Conservation (phyloP, 306 rosid genomes). For the Potentilla sterilis region DNA sequence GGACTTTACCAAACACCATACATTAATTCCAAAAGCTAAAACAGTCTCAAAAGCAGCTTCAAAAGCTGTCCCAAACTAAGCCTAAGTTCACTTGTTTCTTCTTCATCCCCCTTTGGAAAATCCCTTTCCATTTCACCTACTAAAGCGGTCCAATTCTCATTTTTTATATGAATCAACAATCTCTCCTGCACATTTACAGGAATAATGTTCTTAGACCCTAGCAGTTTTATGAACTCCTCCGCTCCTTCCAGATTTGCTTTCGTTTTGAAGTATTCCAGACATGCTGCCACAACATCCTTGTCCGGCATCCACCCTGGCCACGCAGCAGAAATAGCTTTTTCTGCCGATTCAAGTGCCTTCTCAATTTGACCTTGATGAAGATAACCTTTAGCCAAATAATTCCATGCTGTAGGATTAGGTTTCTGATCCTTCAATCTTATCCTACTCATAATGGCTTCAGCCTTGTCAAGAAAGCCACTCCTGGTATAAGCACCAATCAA, state of each 20-base stretch:
- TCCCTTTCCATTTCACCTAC: conserved; percentile 8
- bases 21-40: too few species aligned
- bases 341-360: conserved; percentile 19
- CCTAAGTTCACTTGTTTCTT: conserved; percentile 17
- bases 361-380: neutral
- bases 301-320: conserved; percentile 11
- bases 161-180: conserved; percentile 19
- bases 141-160: conserved; percentile 5
- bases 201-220: conserved; percentile 6
- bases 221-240: conserved; percentile 15
- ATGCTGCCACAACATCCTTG: conserved; percentile 10
- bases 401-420: conserved; percentile 3
- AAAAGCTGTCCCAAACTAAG: too few species aligned
- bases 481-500: conserved; percentile 22
- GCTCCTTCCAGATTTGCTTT: conserved; percentile 23
- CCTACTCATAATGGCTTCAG: conserved; percentile 25
- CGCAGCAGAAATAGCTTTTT: conserved; percentile 5
- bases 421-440: neutral
- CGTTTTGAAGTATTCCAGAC: conserved; percentile 22
- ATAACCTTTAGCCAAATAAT: conserved; percentile 16
- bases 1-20: too few species aligned
- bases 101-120: neutral
- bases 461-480: conserved; percentile 26
- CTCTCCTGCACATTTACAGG: neutral
- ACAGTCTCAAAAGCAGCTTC: too few species aligned